Conservation (phyloP, 768 basidiomycete genomes). For the Hemileccinum impolitum region DNA sequence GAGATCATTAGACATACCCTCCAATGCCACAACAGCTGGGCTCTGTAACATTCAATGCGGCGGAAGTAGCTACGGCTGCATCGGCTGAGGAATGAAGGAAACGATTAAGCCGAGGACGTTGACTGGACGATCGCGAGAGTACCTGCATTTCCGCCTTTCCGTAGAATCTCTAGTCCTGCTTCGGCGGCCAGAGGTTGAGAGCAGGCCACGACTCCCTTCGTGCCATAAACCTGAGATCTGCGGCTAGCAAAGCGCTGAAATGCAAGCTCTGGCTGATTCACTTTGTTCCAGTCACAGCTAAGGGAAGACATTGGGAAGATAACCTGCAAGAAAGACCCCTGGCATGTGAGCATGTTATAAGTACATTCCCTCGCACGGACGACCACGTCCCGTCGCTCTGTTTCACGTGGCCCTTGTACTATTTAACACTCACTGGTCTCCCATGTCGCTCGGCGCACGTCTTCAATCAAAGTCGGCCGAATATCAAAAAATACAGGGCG, state of each 20-base stretch:
- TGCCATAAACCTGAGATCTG: conserved; percentile 81
- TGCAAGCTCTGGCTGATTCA: conserved; percentile 62
- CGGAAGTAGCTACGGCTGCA: conserved; percentile 91
- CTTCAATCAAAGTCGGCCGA: conserved; percentile 69
- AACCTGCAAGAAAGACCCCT: neutral
- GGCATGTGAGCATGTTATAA: neutral
- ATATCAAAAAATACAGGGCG: conserved; percentile 78
- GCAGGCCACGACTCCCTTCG: conserved; percentile 83
- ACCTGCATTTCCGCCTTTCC: conserved; percentile 96
- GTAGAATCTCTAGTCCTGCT: conserved; percentile 88
- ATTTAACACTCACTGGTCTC: conserved; percentile 11
- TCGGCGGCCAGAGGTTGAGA: conserved; percentile 90
- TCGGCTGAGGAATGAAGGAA: conserved; percentile 52
- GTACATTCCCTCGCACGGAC: conserved; percentile 2
- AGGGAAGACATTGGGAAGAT: conserved; percentile 24
- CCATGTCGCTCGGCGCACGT: conserved; percentile 54
- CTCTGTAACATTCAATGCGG: conserved; percentile 89
- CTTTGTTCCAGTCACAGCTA: conserved; percentile 53
- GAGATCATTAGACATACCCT: conserved; percentile 47
- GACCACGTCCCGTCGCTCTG: conserved; percentile 4
- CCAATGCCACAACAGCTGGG: conserved; percentile 90
- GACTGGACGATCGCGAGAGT: conserved; percentile 5
- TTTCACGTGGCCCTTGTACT: conserved; percentile 10
- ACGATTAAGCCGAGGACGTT: neutral
- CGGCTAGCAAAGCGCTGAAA: conserved; percentile 78